Percentiles rank a stretch among this genome's conserved stretches.
Conservation (phyloP, 148 eudicot genomes). For the Rhododendron mucronatum region DNA sequence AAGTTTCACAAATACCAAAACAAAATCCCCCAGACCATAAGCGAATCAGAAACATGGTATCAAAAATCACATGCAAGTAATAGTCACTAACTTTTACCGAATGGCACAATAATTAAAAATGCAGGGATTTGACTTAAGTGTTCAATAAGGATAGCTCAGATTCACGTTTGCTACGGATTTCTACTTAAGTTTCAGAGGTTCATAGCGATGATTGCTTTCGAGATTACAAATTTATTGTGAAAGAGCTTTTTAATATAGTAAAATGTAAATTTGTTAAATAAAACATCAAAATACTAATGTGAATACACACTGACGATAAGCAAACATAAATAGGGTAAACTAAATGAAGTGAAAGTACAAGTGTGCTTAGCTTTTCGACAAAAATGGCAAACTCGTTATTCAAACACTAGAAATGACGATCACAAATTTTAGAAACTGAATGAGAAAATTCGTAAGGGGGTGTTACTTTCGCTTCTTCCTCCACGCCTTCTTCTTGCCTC, state of each 20-base stretch:
- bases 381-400: background rate
- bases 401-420: background rate
- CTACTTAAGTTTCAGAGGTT: background rate
- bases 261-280: background rate
- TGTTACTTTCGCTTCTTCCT: slow-evolving; percentile 66
- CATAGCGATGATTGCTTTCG: background rate
- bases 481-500: slow-evolving; percentile 73
- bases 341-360: background rate
- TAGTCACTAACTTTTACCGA: too few relatives aligned
- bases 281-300: background rate
- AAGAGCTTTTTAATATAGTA: too few relatives aligned
- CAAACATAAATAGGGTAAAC: background rate
- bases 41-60: background rate
- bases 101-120: too few relatives aligned
- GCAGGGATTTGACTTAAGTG: too few relatives aligned
- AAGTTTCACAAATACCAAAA: too few relatives aligned
- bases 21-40: background rate
- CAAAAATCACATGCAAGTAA: background rate
- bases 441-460: background rate
- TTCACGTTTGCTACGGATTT: background rate
- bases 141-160: background rate
- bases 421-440: background rate
- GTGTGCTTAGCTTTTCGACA: background rate
- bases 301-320: background rate
- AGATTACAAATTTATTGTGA: background rate